These are phyloP conservation scores for Pythium scleroteichum DNA, from an alignment of 352 stramenopile species.

Conservation along the genomic window DNA sequence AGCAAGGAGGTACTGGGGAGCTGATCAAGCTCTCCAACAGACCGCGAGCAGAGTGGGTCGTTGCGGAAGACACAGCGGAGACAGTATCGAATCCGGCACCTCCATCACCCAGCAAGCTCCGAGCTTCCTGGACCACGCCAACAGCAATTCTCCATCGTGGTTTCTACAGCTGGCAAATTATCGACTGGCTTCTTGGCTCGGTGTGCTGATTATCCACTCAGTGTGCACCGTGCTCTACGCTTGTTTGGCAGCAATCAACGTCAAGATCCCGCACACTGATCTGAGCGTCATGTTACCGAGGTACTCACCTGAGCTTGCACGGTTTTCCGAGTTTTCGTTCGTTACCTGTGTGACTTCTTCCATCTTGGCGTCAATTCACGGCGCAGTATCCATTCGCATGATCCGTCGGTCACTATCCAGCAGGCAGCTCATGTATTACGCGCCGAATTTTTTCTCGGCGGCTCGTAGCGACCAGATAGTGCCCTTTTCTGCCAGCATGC, in stretches of 20 bases:
- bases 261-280: constrained; percentile 8
- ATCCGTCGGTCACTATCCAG: constrained; percentile 9
- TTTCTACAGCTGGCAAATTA: not conserved
- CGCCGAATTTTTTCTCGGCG: constrained; percentile 15
- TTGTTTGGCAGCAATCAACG: constrained; percentile 6
- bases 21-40: not conserved
- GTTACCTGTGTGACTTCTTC: constrained; percentile 1
- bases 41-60: not conserved
- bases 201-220: constrained; percentile 11
- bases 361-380: constrained; percentile 6
- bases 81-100: not conserved
- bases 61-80: not conserved
- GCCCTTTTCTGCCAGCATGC: constrained; percentile 25
- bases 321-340: constrained; percentile 2
- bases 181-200: constrained; percentile 15
- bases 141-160: not conserved
- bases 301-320: constrained; percentile 5
- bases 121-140: not conserved
- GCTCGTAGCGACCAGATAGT: constrained; percentile 25
- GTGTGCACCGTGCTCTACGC: constrained; percentile 6
- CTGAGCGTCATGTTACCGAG: constrained; percentile 7
- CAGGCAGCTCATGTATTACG: constrained; percentile 31
- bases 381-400: constrained; percentile 11
- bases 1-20: not conserved
- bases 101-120: constrained; percentile 22